A percentile compares a stretch with the other conserved stretches of the same genome.
These are phyloP conservation scores for Apostasia ramifera DNA, from an alignment of 106 monocot genomes.

Conservation along the genomic window DNA sequence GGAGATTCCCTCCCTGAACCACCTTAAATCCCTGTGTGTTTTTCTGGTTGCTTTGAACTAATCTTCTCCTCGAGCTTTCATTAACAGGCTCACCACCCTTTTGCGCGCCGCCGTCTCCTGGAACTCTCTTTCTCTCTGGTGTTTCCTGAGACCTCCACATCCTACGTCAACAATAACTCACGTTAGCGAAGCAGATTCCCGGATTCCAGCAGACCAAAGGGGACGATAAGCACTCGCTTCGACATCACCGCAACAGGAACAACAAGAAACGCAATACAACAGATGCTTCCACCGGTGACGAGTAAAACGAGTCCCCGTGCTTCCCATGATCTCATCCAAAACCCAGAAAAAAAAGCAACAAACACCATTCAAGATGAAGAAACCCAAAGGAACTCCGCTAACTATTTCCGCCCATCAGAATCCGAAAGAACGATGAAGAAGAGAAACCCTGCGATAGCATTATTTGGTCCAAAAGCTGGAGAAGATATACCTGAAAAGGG, in stretches of 20 bases:
- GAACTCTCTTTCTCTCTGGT: too few species aligned
- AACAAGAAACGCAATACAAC: neutral
- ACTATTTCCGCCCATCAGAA: neutral
- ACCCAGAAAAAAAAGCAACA: neutral
- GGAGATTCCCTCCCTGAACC: too few species aligned
- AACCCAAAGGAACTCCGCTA: neutral
- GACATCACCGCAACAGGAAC: neutral
- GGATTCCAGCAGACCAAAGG: neutral
- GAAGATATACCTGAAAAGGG: neutral
- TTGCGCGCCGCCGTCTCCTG: too few species aligned
- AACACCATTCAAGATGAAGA: too few species aligned
- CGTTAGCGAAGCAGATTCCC: neutral
- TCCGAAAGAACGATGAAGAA: neutral
- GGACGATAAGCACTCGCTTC: neutral
- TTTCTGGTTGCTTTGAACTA: too few species aligned
- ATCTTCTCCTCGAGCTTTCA: neutral
- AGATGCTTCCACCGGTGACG: neutral
- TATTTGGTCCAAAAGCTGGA: neutral
- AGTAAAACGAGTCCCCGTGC: neutral
- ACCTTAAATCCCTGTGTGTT: neutral
- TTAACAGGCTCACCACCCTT: neutral
- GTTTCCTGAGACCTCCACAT: neutral
- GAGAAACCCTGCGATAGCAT: neutral
- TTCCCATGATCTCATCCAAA: conserved; percentile 7
- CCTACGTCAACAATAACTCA: neutral